Evolutionary conservation across 1,284 basidiomycete species (phyloP).

Genomic region (Ganoderma meredithae): DNA sequence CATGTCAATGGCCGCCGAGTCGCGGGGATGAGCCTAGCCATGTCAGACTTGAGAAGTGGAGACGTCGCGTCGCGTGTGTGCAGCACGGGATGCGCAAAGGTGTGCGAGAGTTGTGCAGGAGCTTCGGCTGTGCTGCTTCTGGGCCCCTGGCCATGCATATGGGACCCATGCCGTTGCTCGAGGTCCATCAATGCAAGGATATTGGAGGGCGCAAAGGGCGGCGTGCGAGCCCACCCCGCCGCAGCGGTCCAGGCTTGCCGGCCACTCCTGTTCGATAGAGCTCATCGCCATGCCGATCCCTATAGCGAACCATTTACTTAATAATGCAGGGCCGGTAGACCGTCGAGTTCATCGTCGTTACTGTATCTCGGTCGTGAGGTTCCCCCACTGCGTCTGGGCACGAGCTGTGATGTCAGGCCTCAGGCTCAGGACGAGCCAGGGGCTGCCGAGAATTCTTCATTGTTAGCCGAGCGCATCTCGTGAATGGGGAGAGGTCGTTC

Average conservation of each 20-base stretch:
- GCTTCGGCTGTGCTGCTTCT: not conserved
- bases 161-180: not conserved
- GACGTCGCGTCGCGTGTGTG: not conserved
- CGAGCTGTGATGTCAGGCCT: not conserved
- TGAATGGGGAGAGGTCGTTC: not conserved
- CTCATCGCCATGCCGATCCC: conserved; percentile 4
- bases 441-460: not conserved
- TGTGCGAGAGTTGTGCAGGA: not conserved
- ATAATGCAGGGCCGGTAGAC: not conserved
- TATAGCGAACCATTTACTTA: not conserved
- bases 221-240: not conserved
- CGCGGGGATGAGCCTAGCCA: conserved; percentile 1
- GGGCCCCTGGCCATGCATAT: not conserved
- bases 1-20: not conserved
- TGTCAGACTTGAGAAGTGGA: not conserved
- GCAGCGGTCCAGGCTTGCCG: not conserved
- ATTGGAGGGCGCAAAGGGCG: not conserved
- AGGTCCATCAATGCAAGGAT: not conserved
- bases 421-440: not conserved
- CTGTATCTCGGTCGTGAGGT: conserved; percentile 1
- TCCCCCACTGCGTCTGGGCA: not conserved
- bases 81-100: not conserved
- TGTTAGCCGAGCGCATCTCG: not conserved
- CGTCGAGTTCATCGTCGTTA: not conserved
- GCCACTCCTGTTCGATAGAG: conserved; percentile 1